A percentile compares a stretch with the other conserved stretches of the same genome.
Conservation (phyloP, 805 yeast species). For the Metschnikowia shivogae region DNA sequence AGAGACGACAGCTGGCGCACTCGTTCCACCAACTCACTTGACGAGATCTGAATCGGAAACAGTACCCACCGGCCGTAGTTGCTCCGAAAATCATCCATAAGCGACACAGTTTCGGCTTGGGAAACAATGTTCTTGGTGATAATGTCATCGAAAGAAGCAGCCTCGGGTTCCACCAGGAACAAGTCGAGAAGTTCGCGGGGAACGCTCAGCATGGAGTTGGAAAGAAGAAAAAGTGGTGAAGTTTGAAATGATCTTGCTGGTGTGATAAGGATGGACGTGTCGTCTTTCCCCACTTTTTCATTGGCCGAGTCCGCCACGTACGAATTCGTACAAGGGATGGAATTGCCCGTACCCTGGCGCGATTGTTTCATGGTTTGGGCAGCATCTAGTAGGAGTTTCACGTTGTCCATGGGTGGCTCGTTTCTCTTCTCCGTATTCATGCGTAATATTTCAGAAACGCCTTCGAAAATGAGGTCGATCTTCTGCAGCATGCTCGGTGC, state of each 20-base stretch:
- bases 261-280: conserved; percentile 20
- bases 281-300: not conserved
- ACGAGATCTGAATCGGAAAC: conserved; percentile 52
- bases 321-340: not conserved
- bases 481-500: conserved; percentile 13
- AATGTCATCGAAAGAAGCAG: conserved; percentile 35
- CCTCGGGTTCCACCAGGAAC: conserved; percentile 12
- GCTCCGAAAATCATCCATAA: conserved; percentile 57
- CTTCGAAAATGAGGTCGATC: conserved; percentile 30
- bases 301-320: not conserved
- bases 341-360: not conserved
- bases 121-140: conserved; percentile 48
- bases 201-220: conserved; percentile 26
- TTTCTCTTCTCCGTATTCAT: not conserved
- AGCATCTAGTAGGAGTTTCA: conserved; percentile 24
- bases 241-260: conserved; percentile 35
- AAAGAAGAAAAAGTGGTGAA: conserved; percentile 44
- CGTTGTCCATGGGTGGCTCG: conserved; percentile 18
- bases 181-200: conserved; percentile 38
- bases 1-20: conserved; percentile 54
- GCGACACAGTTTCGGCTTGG: conserved; percentile 42
- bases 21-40: conserved; percentile 45
- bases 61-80: conserved; percentile 78
- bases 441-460: conserved; percentile 32
- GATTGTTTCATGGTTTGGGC: conserved; percentile 23